Base-by-base conservation (phyloP, 371 early-diverging fungal species). In the Circinella minor region DNA sequence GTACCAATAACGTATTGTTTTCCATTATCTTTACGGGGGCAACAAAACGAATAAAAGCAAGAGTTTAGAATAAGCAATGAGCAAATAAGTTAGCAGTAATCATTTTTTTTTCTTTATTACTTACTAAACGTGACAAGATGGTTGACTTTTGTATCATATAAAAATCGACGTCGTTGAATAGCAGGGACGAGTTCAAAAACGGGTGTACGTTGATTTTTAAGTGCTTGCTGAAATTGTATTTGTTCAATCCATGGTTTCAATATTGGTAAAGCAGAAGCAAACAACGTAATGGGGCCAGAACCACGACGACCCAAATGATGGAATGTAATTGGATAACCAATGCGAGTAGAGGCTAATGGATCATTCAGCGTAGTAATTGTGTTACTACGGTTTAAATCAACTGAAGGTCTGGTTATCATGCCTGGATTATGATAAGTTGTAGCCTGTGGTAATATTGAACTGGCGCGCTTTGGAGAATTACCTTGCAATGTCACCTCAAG, bases 191-290 rank as follows among this genome's bases (percentile, higher is more conserved):
- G 71, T 65, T 92, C 91, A 80, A 94, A 88, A 59, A 88, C 79
- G 65, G 85, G 79, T 65, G 78, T 70, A 55, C 84, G 82, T 46
- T 82, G 83, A 54, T 77, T 85, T 49, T 91, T 73, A 3, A 79
- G 74, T 55, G 84, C 84, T 64, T 89, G 87, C 75, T 93, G 93
- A 63, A 88, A 86, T 65, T 88, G 83, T 60, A 96, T 92, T 68
- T 91, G 89, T 55, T 95, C 93, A 46, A 91, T 72, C 96, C 96
- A 96, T 54, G 93, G 86, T 67, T 88, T 88, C 27, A 94, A 84
- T 59, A 92, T 94, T 0, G 94, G 92, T 15, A 85, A 76, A 38
- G 92, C 90, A 7, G 88, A 76, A 7, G 95, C 93, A 72, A 90
- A 91, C 39, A 98, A 77, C 0, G 90, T 90, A 70, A 91, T 81